Conservation (phyloP, 495 filamentous ascomycete species). For the Penicillium dipodomyicola region DNA sequence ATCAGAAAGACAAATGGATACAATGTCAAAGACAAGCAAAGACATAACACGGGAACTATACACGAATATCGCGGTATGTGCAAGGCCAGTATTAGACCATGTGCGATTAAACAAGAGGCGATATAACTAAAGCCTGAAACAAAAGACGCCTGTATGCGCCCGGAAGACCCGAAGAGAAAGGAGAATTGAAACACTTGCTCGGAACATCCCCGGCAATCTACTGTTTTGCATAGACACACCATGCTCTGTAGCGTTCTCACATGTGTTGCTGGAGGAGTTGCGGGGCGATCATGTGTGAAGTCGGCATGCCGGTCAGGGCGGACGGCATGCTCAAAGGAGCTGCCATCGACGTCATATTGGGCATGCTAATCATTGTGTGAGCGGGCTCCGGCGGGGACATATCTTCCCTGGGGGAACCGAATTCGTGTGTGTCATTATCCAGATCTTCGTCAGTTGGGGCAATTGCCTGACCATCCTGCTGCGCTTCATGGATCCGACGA, state of each 20-base stretch:
- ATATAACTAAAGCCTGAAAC: constrained; percentile 9
- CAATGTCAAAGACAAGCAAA: constrained; percentile 1
- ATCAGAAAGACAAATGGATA: not conserved
- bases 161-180: constrained; percentile 1
- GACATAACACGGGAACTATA: not conserved
- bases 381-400: constrained; percentile 53
- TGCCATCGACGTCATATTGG: constrained; percentile 42
- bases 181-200: not conserved
- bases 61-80: constrained; percentile 7
- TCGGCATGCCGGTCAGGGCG: constrained; percentile 36
- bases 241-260: constrained; percentile 21
- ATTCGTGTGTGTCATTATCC: constrained; percentile 70
- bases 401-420: constrained; percentile 71
- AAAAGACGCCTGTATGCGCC: constrained; percentile 5
- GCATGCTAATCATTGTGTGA: constrained; percentile 36
- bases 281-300: constrained; percentile 46
- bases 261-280: constrained; percentile 50
- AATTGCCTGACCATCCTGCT: constrained; percentile 60
- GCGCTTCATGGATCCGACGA: constrained; percentile 89
- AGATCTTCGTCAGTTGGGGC: constrained; percentile 71
- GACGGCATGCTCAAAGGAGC: constrained; percentile 39
- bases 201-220: not conserved
- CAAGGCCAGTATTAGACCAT: not conserved
- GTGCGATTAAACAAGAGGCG: constrained; percentile 11
- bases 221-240: not conserved